phyloP scores from a whole-genome alignment of 805 yeast species.

The Brettanomyces sp. region DNA sequence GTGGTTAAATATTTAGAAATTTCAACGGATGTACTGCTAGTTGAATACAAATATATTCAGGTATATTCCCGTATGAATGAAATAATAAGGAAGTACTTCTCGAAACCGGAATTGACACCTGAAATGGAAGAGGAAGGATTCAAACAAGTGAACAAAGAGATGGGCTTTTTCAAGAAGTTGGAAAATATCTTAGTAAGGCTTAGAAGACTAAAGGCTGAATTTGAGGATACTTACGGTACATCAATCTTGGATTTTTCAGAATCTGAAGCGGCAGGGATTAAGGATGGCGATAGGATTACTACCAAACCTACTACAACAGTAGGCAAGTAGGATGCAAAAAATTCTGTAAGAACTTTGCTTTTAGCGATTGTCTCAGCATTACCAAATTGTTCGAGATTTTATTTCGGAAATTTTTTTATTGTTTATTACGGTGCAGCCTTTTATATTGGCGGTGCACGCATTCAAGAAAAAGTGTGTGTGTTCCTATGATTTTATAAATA shows the following conservation, averaged over 20 bases:
- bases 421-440: too few relatives aligned
- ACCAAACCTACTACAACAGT: too few relatives aligned
- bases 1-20: slow-evolving; percentile 19
- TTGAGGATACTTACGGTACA: slow-evolving; percentile 7
- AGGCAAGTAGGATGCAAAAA: too few relatives aligned
- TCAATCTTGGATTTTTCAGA: slow-evolving; percentile 5
- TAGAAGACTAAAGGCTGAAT: slow-evolving; percentile 10
- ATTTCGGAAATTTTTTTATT: too few relatives aligned
- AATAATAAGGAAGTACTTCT: slow-evolving; percentile 18
- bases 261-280: too few relatives aligned
- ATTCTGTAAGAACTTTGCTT: too few relatives aligned
- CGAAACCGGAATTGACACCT: slow-evolving; percentile 12
- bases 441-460: too few relatives aligned
- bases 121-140: slow-evolving; percentile 20
- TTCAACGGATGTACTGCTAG: slow-evolving; percentile 16
- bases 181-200: slow-evolving; percentile 13
- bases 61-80: slow-evolving; percentile 16
- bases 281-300: too few relatives aligned
- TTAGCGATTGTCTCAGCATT: too few relatives aligned
- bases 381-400: too few relatives aligned
- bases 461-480: too few relatives aligned
- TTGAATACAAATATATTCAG: slow-evolving; percentile 21
- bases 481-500: too few relatives aligned
- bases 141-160: slow-evolving; percentile 12
- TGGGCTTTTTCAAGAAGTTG: slow-evolving; percentile 15